phyloP scores from a whole-genome alignment of 805 yeast species.

The Metschnikowia orientalis region DNA sequence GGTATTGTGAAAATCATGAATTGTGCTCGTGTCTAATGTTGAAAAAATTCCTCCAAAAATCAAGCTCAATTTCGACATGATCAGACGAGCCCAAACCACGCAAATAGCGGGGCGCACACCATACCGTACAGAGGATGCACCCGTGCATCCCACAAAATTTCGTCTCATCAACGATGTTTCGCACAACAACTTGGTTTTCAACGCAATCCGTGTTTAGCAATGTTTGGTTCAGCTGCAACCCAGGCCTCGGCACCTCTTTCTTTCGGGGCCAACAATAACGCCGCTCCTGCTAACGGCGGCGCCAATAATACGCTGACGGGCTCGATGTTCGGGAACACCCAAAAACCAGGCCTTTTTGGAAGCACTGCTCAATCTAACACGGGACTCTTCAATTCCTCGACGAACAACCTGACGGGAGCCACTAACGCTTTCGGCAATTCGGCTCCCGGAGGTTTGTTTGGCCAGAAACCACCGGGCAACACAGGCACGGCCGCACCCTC shows the following conservation, averaged over 20 bases:
- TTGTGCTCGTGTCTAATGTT: no score
- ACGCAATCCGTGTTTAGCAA: no score
- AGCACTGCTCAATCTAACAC: slow-evolving; percentile 1
- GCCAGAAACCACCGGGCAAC: slow-evolving; percentile 7
- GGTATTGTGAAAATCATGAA: no score
- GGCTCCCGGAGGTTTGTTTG: slow-evolving; percentile 12
- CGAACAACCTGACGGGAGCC: slow-evolving; percentile 1
- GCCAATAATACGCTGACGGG: slow-evolving; percentile 7
- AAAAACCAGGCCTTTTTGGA: slow-evolving; percentile 14
- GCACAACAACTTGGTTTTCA: no score
- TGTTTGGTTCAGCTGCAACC: slow-evolving; percentile 16
- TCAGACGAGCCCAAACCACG: no score
- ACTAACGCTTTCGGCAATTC: slow-evolving; percentile 2
- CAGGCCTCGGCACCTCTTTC: slow-evolving; percentile 8
- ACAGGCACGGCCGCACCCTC: slow-evolving; percentile 3
- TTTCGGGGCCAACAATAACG: slow-evolving; percentile 8
- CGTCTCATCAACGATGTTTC: slow-evolving; percentile 5
- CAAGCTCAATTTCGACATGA: no score
- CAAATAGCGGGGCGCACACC: no score
- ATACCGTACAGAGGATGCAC: no score
- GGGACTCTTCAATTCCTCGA: no score
- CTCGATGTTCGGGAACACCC: slow-evolving; percentile 11
- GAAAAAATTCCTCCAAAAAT: no score
- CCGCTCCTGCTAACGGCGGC: slow-evolving; percentile 5
- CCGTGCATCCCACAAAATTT: slow-evolving; percentile 7